Base-by-base conservation (phyloP, 805 yeast species). In the Saturnispora mendoncae region DNA sequence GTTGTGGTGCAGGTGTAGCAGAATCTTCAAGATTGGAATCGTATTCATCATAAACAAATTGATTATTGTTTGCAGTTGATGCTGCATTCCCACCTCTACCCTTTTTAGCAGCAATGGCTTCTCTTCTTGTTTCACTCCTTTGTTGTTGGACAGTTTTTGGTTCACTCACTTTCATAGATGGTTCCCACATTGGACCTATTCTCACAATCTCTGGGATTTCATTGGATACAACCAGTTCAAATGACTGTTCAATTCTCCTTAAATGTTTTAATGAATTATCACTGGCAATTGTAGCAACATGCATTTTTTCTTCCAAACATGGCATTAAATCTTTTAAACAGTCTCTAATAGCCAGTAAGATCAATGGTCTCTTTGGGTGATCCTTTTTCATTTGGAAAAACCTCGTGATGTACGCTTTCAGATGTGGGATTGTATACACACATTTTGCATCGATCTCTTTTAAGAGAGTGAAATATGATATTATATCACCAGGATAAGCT, bases 371-470 rank as follows among this genome's bases (percentile, higher is more conserved):
- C 46, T 64, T 63, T 6, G 67, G 67, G 44, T 64, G 65, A 29
- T 54, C 61, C 41, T 53, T 53, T 18, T 55, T 51, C 63, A 65
- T 54, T 12, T 49, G 56, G 37, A 73, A 63, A 60, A 81, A 67
- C 51, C 64, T 55, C 15, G 63, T 61, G 42, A 84, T 79, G 49
- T 68, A 66, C 7, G 64, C 58, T 40, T 76, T 74, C 45, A 90
- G 68, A 48, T 69, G 66, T 0, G 96, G 95, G 8, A 80, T 68
- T 0, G 84, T 69, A 46, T 75, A 71, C 27, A 82, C 82, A 58
- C 95, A 85, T 59, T 90, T 90, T 46, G 97, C 97, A 56, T 88
- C 97, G 40, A 92, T 87, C 56, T 92, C 98, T 55, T 86, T 84
- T 49, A 92, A 66, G 13, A 86, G 65, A 2, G 97, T 92, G 59